Conservation (phyloP, 2,329 filamentous ascomycete species). For the Coniochaeta pulveracea region DNA sequence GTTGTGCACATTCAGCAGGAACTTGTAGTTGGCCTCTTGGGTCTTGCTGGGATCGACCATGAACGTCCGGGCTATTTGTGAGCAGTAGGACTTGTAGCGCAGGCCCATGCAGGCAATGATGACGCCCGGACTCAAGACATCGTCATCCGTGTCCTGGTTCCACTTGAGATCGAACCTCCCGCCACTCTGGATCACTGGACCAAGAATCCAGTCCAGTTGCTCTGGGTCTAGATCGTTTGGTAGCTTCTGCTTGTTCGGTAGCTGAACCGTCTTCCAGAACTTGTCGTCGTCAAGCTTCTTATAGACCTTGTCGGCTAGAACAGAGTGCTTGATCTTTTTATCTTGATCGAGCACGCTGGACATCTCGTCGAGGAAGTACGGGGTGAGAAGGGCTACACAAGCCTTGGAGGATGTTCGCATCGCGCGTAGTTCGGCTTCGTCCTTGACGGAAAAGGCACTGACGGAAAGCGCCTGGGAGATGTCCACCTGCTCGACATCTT, state of each 20-base stretch:
- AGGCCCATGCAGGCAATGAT: constrained; percentile 89
- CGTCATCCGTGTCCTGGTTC: constrained; percentile 66
- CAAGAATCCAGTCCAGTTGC: constrained; percentile 90
- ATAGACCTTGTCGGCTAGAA: constrained; percentile 76
- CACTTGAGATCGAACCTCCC: constrained; percentile 90
- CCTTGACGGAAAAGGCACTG: constrained; percentile 81
- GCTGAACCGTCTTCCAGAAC: constrained; percentile 75
- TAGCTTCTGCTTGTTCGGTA: constrained; percentile 62
- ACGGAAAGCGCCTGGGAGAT: constrained; percentile 71
- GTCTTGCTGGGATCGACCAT: constrained; percentile 94
- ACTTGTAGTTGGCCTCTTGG: constrained; percentile 89
- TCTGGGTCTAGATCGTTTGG: constrained; percentile 76
- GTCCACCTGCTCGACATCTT: constrained; percentile 83
- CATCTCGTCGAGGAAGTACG: constrained; percentile 98
- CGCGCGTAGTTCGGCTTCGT: constrained; percentile 83
- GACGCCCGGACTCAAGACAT: constrained; percentile 76
- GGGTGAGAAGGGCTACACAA: constrained; percentile 87
- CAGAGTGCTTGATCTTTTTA: constrained; percentile 89
- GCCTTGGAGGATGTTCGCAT: constrained; percentile 93
- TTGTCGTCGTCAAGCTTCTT: constrained; percentile 87
- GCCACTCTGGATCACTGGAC: constrained; percentile 86
- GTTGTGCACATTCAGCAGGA: constrained; percentile 75
- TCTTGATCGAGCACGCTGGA: constrained; percentile 90
- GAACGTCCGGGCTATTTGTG: constrained; percentile 85
- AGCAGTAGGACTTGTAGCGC: constrained; percentile 92